Evolutionary conservation across 1,284 basidiomycete species (phyloP).

Genomic region (Garcileccinum viscosum): DNA sequence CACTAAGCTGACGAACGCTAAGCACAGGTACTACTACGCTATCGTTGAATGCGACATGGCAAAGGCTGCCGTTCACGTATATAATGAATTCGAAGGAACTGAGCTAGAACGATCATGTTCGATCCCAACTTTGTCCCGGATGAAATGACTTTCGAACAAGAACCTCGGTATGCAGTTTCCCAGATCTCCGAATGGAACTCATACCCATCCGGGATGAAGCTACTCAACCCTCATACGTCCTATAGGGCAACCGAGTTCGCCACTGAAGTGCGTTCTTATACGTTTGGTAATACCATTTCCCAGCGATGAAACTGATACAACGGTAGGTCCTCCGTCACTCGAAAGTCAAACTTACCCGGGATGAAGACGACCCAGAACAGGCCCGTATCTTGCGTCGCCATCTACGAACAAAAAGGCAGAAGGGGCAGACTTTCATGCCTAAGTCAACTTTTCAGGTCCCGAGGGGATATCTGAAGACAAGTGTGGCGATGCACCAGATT

Average conservation of each 20-base stretch:
- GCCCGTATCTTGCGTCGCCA: slow-evolving; percentile 79
- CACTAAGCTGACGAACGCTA: slow-evolving; percentile 7
- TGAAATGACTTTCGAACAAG: slow-evolving; percentile 88
- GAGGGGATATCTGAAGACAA: slow-evolving; percentile 57
- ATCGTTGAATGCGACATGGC: slow-evolving; percentile 89
- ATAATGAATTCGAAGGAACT: slow-evolving; percentile 89
- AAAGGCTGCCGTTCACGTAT: slow-evolving; percentile 82
- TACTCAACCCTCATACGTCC: slow-evolving; percentile 63
- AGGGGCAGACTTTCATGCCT: slow-evolving; percentile 85
- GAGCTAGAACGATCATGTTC: slow-evolving; percentile 97
- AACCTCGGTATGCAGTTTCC: slow-evolving; percentile 62
- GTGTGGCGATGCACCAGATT: slow-evolving; percentile 13
- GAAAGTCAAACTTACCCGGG: slow-evolving; percentile 98
- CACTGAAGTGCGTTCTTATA: slow-evolving; percentile 75
- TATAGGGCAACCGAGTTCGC: slow-evolving; percentile 92
- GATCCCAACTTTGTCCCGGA: slow-evolving; percentile 95
- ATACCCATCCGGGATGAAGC: slow-evolving; percentile 72
- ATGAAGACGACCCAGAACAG: slow-evolving; percentile 95
- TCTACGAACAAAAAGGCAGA: slow-evolving; percentile 84
- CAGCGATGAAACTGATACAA: not conserved
- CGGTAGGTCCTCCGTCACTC: slow-evolving; percentile 94
- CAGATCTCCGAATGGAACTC: not conserved
- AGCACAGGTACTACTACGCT: slow-evolving; percentile 91
- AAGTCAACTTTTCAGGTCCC: slow-evolving; percentile 77
- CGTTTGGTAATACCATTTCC: not conserved